Evolutionary conservation across 1,284 basidiomycete species (phyloP).

Genomic region (Rhodotorula sp.): DNA sequence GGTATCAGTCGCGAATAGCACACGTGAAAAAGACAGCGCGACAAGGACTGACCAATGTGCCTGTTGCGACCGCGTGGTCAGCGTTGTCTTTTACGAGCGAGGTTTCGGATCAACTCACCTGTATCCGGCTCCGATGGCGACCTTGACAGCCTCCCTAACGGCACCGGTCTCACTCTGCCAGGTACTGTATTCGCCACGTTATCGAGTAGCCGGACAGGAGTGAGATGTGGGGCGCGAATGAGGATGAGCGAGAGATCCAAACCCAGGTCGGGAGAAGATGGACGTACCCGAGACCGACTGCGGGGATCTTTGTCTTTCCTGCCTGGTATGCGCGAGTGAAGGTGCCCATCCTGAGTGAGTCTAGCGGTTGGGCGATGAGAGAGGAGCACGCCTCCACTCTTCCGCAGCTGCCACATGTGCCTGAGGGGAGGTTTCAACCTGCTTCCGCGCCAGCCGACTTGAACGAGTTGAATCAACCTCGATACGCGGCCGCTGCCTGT

Average conservation of each 20-base stretch:
- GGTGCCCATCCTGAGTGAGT: constrained; percentile 1
- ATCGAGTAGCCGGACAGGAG: background rate
- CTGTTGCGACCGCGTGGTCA: background rate
- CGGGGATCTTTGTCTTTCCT: constrained; percentile 39
- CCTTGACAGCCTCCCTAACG: constrained; percentile 37
- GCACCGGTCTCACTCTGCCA: constrained; percentile 39
- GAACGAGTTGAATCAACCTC: too few relatives aligned
- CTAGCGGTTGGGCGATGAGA: background rate
- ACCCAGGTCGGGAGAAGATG: background rate
- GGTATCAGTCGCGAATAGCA: background rate
- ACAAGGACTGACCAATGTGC: background rate
- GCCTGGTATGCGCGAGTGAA: constrained; percentile 26
- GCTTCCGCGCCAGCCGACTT: too few relatives aligned
- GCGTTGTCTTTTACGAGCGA: background rate
- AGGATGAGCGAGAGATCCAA: background rate
- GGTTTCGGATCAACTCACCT: constrained; percentile 8
- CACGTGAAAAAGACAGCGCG: too few relatives aligned
- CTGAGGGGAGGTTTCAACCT: too few relatives aligned
- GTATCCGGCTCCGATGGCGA: constrained; percentile 37
- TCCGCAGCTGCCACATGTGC: too few relatives aligned
- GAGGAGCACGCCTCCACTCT: background rate
- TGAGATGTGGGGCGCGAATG: background rate
- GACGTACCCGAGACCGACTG: constrained; percentile 40
- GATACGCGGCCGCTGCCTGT: too few relatives aligned
- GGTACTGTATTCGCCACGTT: background rate